Base-by-base conservation (phyloP, 768 basidiomycete species). In the Amanita pallidorosea region DNA sequence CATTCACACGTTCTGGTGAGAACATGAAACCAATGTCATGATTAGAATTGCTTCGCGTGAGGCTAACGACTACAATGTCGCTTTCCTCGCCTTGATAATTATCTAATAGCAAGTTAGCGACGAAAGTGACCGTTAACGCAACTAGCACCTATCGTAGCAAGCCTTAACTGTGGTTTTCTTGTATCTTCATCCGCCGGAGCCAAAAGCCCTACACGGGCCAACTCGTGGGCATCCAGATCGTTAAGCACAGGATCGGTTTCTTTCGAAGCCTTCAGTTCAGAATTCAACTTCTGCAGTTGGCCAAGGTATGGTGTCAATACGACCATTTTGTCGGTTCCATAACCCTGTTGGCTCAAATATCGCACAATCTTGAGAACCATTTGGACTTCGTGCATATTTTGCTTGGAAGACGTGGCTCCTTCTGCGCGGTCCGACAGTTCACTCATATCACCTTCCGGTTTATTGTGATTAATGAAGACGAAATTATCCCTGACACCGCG, bases 11-110 rank as follows among this genome's bases (percentile, higher is more conserved):
- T 61, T 86, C 81, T 0, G 80, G 76, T 2, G 83, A 71, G 31
- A 64, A 74, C 83, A 87, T 84, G 65, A 87, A 86, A 1, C 85
- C 83, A 20, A 86, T 85, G 51, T 79, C 74, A 45, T 71, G 58
- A 0, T 62, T 51, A 0, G 65, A 5, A 52, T 87, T 85, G 54
- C 81, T 83, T 44, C 84, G 63, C 0, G 80, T 82, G 29, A 87
- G 61, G 9, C 75, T 78, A 5, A 72, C 69, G 31, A 87, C 65
- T 22, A 87, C 79, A 44, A 87, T 79, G 45, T 85, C 75, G 31
- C 79, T 79, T 61, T 86, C 83, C 59, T 86, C 85, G 2, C 84
- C 84, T 58, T 86, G 85, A 54, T 85, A 87, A 56, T 86, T 87
- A 56, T 86, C 85, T 85, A 25, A 40, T 17, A 15, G 34, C 7